phyloP scores from a whole-genome alignment of 768 basidiomycete genomes.

The Tylopilus balloui region DNA sequence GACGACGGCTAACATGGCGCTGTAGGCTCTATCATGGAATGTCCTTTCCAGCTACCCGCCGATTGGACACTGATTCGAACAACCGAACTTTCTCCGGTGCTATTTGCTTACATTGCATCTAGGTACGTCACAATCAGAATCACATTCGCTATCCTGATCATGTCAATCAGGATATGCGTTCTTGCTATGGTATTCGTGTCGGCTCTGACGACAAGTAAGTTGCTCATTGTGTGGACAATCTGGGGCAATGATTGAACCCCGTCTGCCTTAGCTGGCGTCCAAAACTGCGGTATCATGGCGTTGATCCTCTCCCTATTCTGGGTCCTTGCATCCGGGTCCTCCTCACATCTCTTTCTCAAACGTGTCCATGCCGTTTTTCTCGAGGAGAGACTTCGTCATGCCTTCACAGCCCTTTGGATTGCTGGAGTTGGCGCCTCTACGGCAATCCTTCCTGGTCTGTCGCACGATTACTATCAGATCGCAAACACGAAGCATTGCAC shows the following conservation, averaged over 20 bases:
- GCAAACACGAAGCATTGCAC: conserved; percentile 34
- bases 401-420: conserved; percentile 34
- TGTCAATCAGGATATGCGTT: conserved; percentile 12
- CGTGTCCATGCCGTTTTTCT: conserved; percentile 36
- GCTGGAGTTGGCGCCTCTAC: conserved; percentile 23
- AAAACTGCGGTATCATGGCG: conserved; percentile 17
- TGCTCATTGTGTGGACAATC: neutral
- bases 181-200: conserved; percentile 19
- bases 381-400: conserved; percentile 10
- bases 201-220: conserved; percentile 19
- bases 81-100: conserved; percentile 8
- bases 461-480: conserved; percentile 24
- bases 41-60: conserved; percentile 22
- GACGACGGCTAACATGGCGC: neutral
- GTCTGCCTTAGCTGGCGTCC: conserved; percentile 16
- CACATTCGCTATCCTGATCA: conserved; percentile 1
- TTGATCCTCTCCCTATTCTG: conserved; percentile 14
- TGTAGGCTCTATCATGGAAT: conserved; percentile 25
- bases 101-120: conserved; percentile 23
- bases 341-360: conserved; percentile 36
- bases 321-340: conserved; percentile 24
- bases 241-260: neutral
- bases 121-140: conserved; percentile 11
- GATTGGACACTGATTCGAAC: conserved; percentile 20
- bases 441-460: conserved; percentile 25